Evolutionary conservation across 2,329 filamentous ascomycete species (phyloP).

Genomic region (Pestalotiopsis sp.): DNA sequence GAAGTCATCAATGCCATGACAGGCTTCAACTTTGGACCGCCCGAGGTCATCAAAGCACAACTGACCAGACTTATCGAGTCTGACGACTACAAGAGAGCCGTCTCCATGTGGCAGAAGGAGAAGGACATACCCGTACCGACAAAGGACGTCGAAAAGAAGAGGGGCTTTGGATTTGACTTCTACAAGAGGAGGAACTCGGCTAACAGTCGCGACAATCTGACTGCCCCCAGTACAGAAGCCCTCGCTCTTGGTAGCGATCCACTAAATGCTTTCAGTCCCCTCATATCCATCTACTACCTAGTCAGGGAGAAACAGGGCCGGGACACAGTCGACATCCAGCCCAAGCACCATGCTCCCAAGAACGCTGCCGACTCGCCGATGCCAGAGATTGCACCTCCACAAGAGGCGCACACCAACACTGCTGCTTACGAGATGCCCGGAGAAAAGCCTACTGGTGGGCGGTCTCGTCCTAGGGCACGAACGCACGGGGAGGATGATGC

Average conservation of each 20-base stretch:
- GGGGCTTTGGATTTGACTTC: constrained; percentile 90
- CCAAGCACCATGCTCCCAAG: constrained; percentile 33
- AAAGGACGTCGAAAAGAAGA: constrained; percentile 77
- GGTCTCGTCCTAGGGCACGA: constrained; percentile 81
- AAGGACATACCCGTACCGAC: constrained; percentile 59
- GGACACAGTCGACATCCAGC: constrained; percentile 53
- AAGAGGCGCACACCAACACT: constrained; percentile 86
- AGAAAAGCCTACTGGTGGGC: constrained; percentile 81
- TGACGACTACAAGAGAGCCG: constrained; percentile 87
- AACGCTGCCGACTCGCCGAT: constrained; percentile 52
- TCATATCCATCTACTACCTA: constrained; percentile 93
- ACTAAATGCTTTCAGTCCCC: constrained; percentile 87
- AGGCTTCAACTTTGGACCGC: constrained; percentile 92
- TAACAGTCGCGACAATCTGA: constrained; percentile 84
- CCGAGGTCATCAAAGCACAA: constrained; percentile 80
- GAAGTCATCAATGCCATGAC: constrained; percentile 92
- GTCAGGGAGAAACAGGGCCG: constrained; percentile 93
- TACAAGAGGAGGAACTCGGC: constrained; percentile 93
- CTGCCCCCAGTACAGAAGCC: constrained; percentile 81
- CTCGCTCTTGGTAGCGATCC: constrained; percentile 83
- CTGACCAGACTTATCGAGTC: constrained; percentile 87
- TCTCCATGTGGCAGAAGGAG: constrained; percentile 71
- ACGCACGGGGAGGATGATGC: constrained; percentile 96
- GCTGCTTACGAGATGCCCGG: constrained; percentile 85
- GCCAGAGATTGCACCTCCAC: constrained; percentile 78